These are phyloP conservation scores for Xylariomycetidae sp. DNA, from an alignment of 2,329 filamentous ascomycete species.

Conservation along the genomic window DNA sequence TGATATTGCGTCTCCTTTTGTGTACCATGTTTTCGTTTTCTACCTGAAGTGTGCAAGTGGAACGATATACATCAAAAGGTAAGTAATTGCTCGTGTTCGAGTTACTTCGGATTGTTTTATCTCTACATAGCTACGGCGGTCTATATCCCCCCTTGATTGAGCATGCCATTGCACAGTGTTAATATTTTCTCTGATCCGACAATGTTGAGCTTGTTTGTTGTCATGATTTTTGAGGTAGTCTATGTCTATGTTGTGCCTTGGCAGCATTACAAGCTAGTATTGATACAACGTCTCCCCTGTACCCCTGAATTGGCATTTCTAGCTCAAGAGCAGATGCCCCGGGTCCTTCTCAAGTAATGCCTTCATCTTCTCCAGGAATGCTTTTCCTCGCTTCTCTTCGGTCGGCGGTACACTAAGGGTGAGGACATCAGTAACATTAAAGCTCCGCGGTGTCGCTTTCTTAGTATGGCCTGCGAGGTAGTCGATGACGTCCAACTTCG, in stretches of 20 bases:
- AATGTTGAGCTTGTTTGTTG: no score
- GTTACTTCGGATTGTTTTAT: no score
- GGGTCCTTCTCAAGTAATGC: slow-evolving; percentile 75
- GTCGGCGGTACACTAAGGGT: slow-evolving; percentile 72
- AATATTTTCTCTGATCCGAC: no score
- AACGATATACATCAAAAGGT: no score
- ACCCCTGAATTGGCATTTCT: slow-evolving; percentile 32
- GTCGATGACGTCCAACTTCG: slow-evolving; percentile 75
- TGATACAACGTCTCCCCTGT: slow-evolving; percentile 15
- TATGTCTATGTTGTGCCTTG: slow-evolving; percentile 8
- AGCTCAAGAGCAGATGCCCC: slow-evolving; percentile 66
- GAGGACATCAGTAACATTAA: slow-evolving; percentile 67
- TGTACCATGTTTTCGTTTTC: no score
- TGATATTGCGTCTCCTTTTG: no score
- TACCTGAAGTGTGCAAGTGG: no score
- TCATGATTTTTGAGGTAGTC: no score
- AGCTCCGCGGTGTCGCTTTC: slow-evolving; percentile 20
- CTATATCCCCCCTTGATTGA: no score
- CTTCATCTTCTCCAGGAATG: slow-evolving; percentile 86
- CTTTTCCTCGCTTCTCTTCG: slow-evolving; percentile 75
- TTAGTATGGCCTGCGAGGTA: slow-evolving; percentile 53
- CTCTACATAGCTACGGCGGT: no score
- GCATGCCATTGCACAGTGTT: no score
- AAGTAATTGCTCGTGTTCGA: no score
- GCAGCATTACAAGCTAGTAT: slow-evolving; percentile 16